Evolutionary conservation across 1,139 yeast genomes (phyloP), one percentile per base, ranked within the genome.

Genomic region (Blastobotrys indianensis): DNA sequence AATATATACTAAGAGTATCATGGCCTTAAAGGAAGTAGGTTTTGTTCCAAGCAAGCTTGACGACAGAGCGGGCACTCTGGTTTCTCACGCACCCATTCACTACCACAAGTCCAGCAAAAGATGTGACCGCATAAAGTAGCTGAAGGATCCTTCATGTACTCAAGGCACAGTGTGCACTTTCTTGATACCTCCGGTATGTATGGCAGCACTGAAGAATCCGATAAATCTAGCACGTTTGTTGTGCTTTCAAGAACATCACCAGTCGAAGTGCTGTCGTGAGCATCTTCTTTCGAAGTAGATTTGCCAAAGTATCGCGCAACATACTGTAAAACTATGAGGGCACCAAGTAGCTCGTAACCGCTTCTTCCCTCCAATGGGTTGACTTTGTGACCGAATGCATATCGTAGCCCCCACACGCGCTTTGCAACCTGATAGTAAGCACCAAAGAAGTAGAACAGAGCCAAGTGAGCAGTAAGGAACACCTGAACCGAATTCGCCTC

Each of bases 41-140:
- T 80, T 63, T 86, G 94, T 57, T 84, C 90, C 37, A 74, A 69
- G 51, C 92, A 78, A 39, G 71, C 74, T 54, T 82, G 94, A 51
- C 98, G 68, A 59, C 98, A 92, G 32, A 92, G 69, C 0, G 98
- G 97, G 62, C 98, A 92, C 59, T 88, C 97, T 0, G 90, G 82
- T 55, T 74, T 66, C 51, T 88, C 95, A 52, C 87, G 71, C 46
- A 88, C 78, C 97, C 97, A 92, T 56, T 85, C 95, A 5, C 80
- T 75, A 6, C 87, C 80, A 62, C 98, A 92, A 5, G 73, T 74
- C 97, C 97, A 92, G 65, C 98, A 92, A 63, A 85, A 90, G 13
- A 86, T 52, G 63, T 92, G 98, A 0, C 98, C 98, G 66, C 98
- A 92, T 8, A 82, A 77, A 0, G 95, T 88, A 48, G 88, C 79